Evolutionary conservation across 2,329 filamentous ascomycete species (phyloP), one percentile per base, ranked within the genome.

Genomic region (Aspergillus quadricinctus): DNA sequence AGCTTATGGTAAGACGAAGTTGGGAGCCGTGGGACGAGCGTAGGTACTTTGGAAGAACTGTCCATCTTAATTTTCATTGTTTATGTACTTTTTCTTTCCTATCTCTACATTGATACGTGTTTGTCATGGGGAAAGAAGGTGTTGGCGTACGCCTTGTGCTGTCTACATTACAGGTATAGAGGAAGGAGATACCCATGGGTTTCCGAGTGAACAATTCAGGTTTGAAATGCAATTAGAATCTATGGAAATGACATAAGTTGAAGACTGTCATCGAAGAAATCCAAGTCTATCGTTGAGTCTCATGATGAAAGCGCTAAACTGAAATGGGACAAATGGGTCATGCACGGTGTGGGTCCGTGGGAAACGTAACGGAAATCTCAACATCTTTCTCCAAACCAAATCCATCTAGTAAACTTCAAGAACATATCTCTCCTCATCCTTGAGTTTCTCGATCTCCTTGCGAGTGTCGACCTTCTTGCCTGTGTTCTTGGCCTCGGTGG

Each of bases 381-480:
- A 14, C 43, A 37, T 5, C 14, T 17, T 27, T 6, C 5, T 25
- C 31, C 21, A 21, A 19, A 50, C 41, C 14, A 28, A n/a, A 52
- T 31, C 29, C 1, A 54, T 23, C 64, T 90, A 97, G 77, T 97
- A 97, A 55, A 97, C 94, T 79, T 99, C 94, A 54, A 99, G 82
- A 52, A 99, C 93, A 78, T 97, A 99, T 72, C 94, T 83, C 60
- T 89, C 85, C 67, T 91, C 88, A 74, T 99, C 94, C 88, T 99
- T 99, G 67, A 99, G 80, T 78, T 88, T 88, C 81, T 99, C 95
- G 79, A 99, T 97, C 82, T 95, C 92, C 82, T 92, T 92, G 66
- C 82, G 81, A 2, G 88, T 79, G 70, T 96, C 92, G 43, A 95
- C 82, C 86, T 93, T 97, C 80, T 88, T 90, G 60, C 75, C 75